Evolutionary conservation across 495 filamentous ascomycete species (phyloP).

Genomic region (Wilcoxina mikolae): DNA sequence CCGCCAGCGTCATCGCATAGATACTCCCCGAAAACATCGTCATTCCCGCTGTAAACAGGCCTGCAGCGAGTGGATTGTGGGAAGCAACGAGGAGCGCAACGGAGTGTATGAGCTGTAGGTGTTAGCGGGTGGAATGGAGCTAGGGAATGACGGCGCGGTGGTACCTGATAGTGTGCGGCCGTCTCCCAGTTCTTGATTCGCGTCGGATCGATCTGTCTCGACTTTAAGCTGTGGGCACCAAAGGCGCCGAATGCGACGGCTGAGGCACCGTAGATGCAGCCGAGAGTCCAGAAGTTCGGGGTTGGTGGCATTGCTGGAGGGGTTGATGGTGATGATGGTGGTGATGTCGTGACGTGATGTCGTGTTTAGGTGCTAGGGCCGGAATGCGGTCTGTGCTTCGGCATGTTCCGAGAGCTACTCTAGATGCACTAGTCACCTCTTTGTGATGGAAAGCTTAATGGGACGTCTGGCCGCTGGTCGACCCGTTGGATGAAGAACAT

Average conservation of each 20-base stretch:
- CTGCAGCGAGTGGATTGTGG: slow-evolving; percentile 33
- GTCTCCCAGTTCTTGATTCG: slow-evolving; percentile 41
- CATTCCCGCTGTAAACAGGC: slow-evolving; percentile 33
- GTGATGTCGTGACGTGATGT: not conserved
- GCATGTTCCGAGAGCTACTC: too few relatives aligned
- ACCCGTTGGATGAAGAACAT: too few relatives aligned
- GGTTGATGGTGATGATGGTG: not conserved
- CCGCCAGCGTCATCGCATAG: slow-evolving; percentile 43
- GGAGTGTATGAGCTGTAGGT: slow-evolving; percentile 41
- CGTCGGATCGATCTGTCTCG: slow-evolving; percentile 39
- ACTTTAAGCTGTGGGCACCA: slow-evolving; percentile 49
- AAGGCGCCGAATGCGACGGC: slow-evolving; percentile 48
- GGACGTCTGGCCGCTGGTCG: too few relatives aligned
- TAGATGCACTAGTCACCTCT: too few relatives aligned
- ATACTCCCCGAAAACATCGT: slow-evolving; percentile 46
- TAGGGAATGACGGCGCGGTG: not conserved
- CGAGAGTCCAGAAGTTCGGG: slow-evolving; percentile 40
- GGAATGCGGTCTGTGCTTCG: too few relatives aligned
- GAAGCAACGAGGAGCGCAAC: slow-evolving; percentile 38
- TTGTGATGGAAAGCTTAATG: too few relatives aligned
- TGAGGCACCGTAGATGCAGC: slow-evolving; percentile 44
- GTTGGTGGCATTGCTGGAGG: not conserved
- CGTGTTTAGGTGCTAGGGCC: too few relatives aligned
- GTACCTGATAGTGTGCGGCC: slow-evolving; percentile 48
- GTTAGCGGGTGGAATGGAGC: not conserved